These are phyloP conservation scores for Diutina sp. DNA, from an alignment of 1,139 yeast species.

Conservation along the genomic window DNA sequence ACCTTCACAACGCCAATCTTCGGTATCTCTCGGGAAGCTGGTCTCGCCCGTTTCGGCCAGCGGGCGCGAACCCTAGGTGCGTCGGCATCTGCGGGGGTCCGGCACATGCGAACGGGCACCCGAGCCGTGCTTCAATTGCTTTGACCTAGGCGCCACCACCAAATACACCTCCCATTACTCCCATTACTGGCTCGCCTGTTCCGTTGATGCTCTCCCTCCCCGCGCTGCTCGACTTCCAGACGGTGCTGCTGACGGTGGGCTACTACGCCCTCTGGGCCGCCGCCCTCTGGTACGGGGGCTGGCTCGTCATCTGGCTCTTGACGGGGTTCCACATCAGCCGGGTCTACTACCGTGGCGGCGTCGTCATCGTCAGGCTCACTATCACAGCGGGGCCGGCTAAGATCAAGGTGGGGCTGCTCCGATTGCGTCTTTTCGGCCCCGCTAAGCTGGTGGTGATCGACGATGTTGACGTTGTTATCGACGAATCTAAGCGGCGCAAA, in stretches of 20 bases:
- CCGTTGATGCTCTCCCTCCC: too few species aligned
- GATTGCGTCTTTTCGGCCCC: conserved; percentile 31
- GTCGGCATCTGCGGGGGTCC: background rate
- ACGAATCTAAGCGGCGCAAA: background rate
- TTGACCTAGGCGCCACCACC: background rate
- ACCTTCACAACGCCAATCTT: too few species aligned
- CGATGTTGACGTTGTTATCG: conserved; percentile 11
- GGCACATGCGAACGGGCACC: background rate
- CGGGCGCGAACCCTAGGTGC: too few species aligned
- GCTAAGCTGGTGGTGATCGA: conserved; percentile 19
- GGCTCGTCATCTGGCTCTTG: conserved; percentile 6
- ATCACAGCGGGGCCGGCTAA: conserved; percentile 7
- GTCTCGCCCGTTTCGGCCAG: too few species aligned
- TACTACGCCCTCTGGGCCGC: background rate
- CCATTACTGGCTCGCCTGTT: too few species aligned
- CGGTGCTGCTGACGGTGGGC: background rate
- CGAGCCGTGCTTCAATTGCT: background rate
- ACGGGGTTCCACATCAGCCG: conserved; percentile 23
- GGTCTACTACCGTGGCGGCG: conserved; percentile 25
- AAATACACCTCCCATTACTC: too few species aligned
- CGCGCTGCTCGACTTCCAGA: background rate
- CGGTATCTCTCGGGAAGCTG: too few species aligned
- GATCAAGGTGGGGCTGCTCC: conserved; percentile 13
- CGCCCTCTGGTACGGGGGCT: conserved; percentile 4
- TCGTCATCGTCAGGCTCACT: conserved; percentile 22